These are phyloP conservation scores for Juglanconis juglandina DNA, from an alignment of 2,329 filamentous ascomycete genomes.

Conservation along the genomic window DNA sequence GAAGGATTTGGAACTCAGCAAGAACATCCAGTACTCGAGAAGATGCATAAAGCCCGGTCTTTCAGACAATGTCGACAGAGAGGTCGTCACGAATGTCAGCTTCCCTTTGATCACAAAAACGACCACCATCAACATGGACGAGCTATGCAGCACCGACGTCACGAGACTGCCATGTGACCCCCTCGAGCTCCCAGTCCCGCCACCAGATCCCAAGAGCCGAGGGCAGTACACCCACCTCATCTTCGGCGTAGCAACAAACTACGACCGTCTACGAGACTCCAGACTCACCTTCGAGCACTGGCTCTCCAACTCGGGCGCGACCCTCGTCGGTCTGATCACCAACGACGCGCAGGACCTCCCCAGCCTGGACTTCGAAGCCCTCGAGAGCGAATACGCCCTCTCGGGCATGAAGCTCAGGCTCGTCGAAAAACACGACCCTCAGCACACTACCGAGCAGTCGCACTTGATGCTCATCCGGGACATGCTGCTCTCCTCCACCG, in stretches of 20 bases:
- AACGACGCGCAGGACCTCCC: constrained; percentile 13
- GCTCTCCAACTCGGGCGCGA: constrained; percentile 11
- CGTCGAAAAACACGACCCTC: constrained; percentile 29
- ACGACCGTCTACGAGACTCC: constrained; percentile 2
- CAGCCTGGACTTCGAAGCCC: not conserved
- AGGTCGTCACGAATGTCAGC: constrained; percentile 3
- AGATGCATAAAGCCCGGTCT: constrained; percentile 11
- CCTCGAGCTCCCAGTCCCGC: constrained; percentile 8
- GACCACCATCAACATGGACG: not conserved
- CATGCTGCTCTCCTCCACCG: constrained; percentile 33
- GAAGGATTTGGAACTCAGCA: constrained; percentile 1
- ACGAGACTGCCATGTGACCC: constrained; percentile 4
- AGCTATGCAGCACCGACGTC: not conserved
- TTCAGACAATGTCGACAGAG: not conserved
- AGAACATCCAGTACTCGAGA: constrained; percentile 10
- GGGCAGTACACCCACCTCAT: constrained; percentile 21
- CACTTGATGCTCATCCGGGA: constrained; percentile 51
- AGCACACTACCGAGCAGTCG: constrained; percentile 41
- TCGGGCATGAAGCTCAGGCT: constrained; percentile 33
- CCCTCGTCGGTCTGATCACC: constrained; percentile 5
- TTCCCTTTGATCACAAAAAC: not conserved
- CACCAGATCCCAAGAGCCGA: constrained; percentile 1
- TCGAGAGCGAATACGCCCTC: constrained; percentile 22
- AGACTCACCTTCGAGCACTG: constrained; percentile 9
- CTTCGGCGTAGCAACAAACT: constrained; percentile 11